Evolutionary conservation across 768 basidiomycete genomes (phyloP), one percentile per base, ranked within the genome.

Genomic region (Tricholoma terreum): DNA sequence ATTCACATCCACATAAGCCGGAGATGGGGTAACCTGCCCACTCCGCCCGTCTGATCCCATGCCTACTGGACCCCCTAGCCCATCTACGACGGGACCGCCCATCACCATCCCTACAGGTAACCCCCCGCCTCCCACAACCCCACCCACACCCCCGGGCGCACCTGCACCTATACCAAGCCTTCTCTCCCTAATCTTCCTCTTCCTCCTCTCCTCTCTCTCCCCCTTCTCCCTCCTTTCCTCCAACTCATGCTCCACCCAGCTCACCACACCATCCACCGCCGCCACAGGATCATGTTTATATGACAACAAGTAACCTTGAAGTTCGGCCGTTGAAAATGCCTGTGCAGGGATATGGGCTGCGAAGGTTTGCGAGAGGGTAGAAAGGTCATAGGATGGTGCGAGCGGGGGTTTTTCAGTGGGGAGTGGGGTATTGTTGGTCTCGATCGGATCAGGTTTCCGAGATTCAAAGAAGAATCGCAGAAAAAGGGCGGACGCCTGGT

Each of bases 251-350:
- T 70, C 67, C 1, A 83, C 73, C 82, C 84, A 86, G n/a, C 60
- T 69, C 6, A 58, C 61, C 10, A 69, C 62, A n/a, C 65, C 70
- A 15, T 49, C 58, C 0, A 68, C 74, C 0, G 80, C 79, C 3
- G 65, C 61, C 42, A 58, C 63, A 0, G 80, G 77, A 45, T 75
- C 60, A 46, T 69, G 73, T 60, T 81, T 80, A 58, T 73, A 73
- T 9, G 66, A 62, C 6, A 87, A 71, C 11, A 86, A 72, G 66
- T 78, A 86, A 0, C 84, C 83, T 62, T 86, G 85, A 2, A 88
- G 72, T 55, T 85, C 82, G 0, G 86, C 84, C 0, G 82, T 80
- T 30, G 82, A 81, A 62, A 85, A 82, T 56, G 77, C 75, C 46
- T 77, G 61, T 10, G 74, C 67, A 0, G 85, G 83, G 21, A 86